Evolutionary conservation across 2,329 filamentous ascomycete genomes (phyloP), one percentile per base, ranked within the genome.

Genomic region (Aspergillus persii): DNA sequence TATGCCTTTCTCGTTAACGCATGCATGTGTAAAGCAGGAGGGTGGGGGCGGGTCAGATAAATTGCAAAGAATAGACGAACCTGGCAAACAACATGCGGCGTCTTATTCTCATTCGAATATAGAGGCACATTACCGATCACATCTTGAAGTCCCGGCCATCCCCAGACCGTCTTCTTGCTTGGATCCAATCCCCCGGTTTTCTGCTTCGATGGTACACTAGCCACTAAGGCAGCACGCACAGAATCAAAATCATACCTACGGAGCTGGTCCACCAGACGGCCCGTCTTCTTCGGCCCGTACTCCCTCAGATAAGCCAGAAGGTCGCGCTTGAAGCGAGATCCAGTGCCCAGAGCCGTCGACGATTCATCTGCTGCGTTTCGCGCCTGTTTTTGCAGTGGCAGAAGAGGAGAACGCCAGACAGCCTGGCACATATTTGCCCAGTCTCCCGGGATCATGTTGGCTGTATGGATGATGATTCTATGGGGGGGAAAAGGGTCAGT

Each of bases 401-500:
- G 83, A 1, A 84, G 70, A 0, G 91, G 91, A 0, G 91, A 94
- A 53, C 78, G 81, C 92, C 92, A 96, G 4, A 90, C 84, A 1
- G 86, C 91, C 72, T 96, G 92, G 0, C 88, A 90, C 89, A 96
- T 90, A 66, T 95, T 95, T 1, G 81, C 84, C 92, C 92, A 96
- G 72, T 96, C 92, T 57, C 88, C 86, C 3, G 82, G 70, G n/a
- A 96, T 94, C 89, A 96, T 92, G 67, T 96, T 96, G 18, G 92
- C 91, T 0, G 92, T 96, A 67, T 96, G 91, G 31, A 96, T 92
- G 57, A 96, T 76, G 5, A 96, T 79, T 50, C 78, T 80, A 18
- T 6, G 15, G n/a, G n/a, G n/a, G n/a, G n/a, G n/a, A 26, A 18
- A 36, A 26, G 7, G n/a, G 23, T 51, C 36, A 27, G 15, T 9